These are phyloP conservation scores for Letharia columbiana DNA, from an alignment of 495 filamentous ascomycete species.

Conservation along the genomic window DNA sequence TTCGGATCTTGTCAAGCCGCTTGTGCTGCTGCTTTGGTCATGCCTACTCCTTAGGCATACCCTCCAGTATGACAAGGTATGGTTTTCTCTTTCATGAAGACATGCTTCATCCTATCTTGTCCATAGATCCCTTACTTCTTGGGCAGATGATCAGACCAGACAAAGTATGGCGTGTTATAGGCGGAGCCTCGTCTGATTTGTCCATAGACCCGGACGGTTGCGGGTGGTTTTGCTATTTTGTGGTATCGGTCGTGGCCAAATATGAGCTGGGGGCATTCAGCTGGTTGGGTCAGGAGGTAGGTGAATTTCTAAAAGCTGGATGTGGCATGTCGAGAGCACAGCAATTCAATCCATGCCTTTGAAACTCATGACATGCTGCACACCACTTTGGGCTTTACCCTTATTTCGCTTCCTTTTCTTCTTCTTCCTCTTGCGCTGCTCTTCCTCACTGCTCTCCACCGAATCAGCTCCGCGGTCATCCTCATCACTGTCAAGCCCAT, in stretches of 20 bases:
- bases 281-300: neutral
- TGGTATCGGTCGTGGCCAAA: neutral
- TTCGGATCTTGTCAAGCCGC: slow-evolving; percentile 42
- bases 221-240: neutral
- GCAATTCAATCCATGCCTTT: slow-evolving; percentile 51
- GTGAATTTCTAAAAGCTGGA: neutral
- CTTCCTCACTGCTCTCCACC: slow-evolving; percentile 36
- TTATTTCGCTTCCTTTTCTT: slow-evolving; percentile 53
- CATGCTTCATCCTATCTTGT: neutral
- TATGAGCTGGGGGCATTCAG: neutral
- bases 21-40: slow-evolving; percentile 34
- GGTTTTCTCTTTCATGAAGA: too few species aligned
- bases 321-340: neutral
- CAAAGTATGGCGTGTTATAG: neutral
- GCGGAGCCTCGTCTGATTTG: neutral
- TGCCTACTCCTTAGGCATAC: slow-evolving; percentile 27
- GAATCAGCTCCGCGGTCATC: slow-evolving; percentile 26
- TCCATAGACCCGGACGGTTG: neutral
- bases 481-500: slow-evolving; percentile 36
- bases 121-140: too few species aligned
- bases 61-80: neutral
- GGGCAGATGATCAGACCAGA: too few species aligned
- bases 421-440: slow-evolving; percentile 37
- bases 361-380: slow-evolving; percentile 54
- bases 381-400: slow-evolving; percentile 43